Base-by-base conservation (phyloP, 1,139 yeast species). In the Magnusiomyces tetraspermus region DNA sequence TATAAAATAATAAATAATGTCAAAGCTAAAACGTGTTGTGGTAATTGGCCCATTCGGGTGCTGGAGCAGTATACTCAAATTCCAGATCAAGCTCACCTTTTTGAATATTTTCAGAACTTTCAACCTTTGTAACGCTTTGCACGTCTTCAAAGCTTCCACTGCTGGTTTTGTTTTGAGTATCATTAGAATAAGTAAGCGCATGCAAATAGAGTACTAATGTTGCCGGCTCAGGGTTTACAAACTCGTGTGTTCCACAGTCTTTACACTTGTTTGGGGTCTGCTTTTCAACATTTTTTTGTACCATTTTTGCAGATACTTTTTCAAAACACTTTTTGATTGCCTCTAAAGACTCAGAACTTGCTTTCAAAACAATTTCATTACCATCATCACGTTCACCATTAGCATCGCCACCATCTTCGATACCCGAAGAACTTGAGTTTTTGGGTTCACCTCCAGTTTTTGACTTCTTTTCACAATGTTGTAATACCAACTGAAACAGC, bases 181-280 rank as follows among this genome's bases (percentile, higher is more conserved):
- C 65, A 38, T 67, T 63, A 38, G 67, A 61, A 57, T 80, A 82
- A 48, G 70, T 70, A 58, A 68, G 74, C 0, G 88, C 82, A 69
- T 83, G 89, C 49, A 83, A 64, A 75, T 77, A 81, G 41, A 83
- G 67, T 22, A 65, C 67, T 57, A 76, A 62, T 15, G 72, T 72
- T 10, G 69, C 63, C 10, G 64, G 60, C 26, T 69, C 68, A 1
- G 76, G 77, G 19, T 49, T 48, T 13, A 13, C 23, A 37, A 41
- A 52, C 46, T 21, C 3, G 23, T 23, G 47, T 13, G 28, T 37
- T 15, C 46, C 48, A 31, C 54, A 52, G 19, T 33, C 49, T 3
- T 19, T 3, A 23, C 54, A 52, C 11, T n/a, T n/a, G 13, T 19
- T 17, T 3, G n/a, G 22, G 30, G 40, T 28, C 36, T 44, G 44